Conservation (phyloP, 257 asterid genomes). For the Paraleonurus japonicus region DNA sequence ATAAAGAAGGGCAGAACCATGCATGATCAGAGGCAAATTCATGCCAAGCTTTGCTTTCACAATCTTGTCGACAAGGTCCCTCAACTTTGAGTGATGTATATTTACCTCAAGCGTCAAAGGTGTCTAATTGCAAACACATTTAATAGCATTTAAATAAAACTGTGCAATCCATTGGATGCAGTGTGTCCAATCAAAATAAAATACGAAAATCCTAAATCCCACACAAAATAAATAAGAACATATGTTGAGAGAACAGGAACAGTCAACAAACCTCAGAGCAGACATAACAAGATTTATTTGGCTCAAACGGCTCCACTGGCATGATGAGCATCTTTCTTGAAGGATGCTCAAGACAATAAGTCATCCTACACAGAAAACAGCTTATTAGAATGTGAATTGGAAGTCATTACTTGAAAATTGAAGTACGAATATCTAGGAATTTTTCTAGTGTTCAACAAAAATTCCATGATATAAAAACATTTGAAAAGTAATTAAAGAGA, state of each 20-base stretch:
- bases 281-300: constrained; percentile 84
- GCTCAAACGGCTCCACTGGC: constrained; percentile 97
- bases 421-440: not conserved
- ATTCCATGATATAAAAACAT: not conserved
- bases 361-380: constrained; percentile 66
- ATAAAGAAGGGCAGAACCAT: constrained; percentile 77
- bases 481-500: not conserved
- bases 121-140: constrained; percentile 51
- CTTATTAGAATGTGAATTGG: not conserved
- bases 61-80: constrained; percentile 85
- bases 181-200: not conserved
- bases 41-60: constrained; percentile 92
- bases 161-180: not conserved
- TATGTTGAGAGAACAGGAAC: constrained; percentile 13
- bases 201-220: not conserved
- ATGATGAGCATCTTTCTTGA: constrained; percentile 87
- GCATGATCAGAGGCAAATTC: constrained; percentile 88
- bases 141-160: constrained; percentile 22
- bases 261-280: constrained; percentile 79
- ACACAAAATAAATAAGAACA: not conserved
- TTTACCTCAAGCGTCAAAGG: constrained; percentile 90
- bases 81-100: constrained; percentile 75
- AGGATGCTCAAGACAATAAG: constrained; percentile 95
- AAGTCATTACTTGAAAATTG: not conserved
- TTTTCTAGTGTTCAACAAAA: not conserved